These are phyloP conservation scores for Termitomyces sp. DNA, from an alignment of 768 basidiomycete species.

Conservation along the genomic window DNA sequence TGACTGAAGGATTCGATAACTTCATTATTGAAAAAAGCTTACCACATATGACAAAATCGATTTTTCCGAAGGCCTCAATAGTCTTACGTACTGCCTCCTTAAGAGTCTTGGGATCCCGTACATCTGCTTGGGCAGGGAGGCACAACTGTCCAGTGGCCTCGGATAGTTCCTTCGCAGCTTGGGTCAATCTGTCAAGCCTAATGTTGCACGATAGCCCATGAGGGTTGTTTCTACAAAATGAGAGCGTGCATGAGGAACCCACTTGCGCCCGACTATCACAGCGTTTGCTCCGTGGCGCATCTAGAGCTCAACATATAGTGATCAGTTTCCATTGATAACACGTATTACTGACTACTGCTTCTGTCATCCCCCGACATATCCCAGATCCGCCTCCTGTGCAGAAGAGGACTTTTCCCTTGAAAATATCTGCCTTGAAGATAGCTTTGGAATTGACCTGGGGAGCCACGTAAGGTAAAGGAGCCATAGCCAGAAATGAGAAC, in stretches of 20 bases:
- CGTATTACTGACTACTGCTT: slow-evolving; percentile 57
- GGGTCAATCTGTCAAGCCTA: slow-evolving; percentile 67
- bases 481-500: slow-evolving; percentile 22
- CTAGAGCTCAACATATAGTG: slow-evolving; percentile 26
- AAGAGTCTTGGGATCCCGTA: slow-evolving; percentile 69
- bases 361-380: slow-evolving; percentile 87
- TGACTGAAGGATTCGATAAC: background rate
- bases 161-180: slow-evolving; percentile 68
- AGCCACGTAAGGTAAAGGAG: slow-evolving; percentile 33
- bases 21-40: slow-evolving; percentile 14
- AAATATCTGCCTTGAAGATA: slow-evolving; percentile 75
- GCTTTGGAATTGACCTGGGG: slow-evolving; percentile 48
- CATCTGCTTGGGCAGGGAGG: slow-evolving; percentile 74
- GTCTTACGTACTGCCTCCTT: slow-evolving; percentile 71
- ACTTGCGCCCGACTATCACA: slow-evolving; percentile 86
- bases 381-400: slow-evolving; percentile 92
- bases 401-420: slow-evolving; percentile 87
- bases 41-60: slow-evolving; percentile 97
- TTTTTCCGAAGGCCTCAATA: slow-evolving; percentile 72
- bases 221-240: background rate
- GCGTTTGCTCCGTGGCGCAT: slow-evolving; percentile 83
- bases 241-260: slow-evolving; percentile 20
- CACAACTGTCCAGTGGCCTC: slow-evolving; percentile 66
- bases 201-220: background rate
- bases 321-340: background rate